Evolutionary conservation across 139 green algal species (phyloP).

Genomic region (Desmodesmus armatus): DNA sequence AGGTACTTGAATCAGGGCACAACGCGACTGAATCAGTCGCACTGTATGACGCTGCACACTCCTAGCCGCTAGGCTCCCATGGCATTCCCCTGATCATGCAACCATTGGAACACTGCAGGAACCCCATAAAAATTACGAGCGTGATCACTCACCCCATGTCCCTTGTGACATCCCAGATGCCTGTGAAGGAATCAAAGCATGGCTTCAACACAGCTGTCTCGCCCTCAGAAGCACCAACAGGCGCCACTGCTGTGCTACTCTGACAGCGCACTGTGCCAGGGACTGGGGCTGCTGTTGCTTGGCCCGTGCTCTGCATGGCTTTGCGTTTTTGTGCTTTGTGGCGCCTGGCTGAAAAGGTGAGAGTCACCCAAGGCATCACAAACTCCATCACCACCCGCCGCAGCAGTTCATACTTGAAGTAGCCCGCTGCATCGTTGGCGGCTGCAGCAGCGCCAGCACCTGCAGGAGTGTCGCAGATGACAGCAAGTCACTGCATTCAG

Average conservation of each 20-base stretch:
- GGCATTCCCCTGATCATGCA: too few relatives aligned
- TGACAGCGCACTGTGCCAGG: too few relatives aligned
- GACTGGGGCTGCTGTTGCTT: not conserved
- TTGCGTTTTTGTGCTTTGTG: not conserved
- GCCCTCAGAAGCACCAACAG: not conserved
- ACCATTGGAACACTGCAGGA: not conserved
- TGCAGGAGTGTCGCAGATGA: not conserved
- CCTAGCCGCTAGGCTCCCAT: too few relatives aligned
- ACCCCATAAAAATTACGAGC: not conserved
- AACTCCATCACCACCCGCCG: not conserved
- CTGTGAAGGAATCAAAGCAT: slow-evolving; percentile 7
- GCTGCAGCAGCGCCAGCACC: slow-evolving; percentile 39
- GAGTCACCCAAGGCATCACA: slow-evolving; percentile 3
- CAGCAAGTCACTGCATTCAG: too few relatives aligned
- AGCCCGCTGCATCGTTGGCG: slow-evolving; percentile 2
- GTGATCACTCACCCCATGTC: slow-evolving; percentile 25
- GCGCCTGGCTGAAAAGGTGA: not conserved
- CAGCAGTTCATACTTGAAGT: slow-evolving; percentile 27
- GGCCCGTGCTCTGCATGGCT: not conserved
- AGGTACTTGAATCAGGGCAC: too few relatives aligned
- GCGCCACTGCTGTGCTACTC: not conserved
- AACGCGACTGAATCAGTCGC: too few relatives aligned
- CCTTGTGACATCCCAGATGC: slow-evolving; percentile 29
- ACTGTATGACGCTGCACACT: too few relatives aligned
- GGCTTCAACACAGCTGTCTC: not conserved